Conservation (phyloP, 352 stramenopile species). For the Phytophthora pistaciae region DNA sequence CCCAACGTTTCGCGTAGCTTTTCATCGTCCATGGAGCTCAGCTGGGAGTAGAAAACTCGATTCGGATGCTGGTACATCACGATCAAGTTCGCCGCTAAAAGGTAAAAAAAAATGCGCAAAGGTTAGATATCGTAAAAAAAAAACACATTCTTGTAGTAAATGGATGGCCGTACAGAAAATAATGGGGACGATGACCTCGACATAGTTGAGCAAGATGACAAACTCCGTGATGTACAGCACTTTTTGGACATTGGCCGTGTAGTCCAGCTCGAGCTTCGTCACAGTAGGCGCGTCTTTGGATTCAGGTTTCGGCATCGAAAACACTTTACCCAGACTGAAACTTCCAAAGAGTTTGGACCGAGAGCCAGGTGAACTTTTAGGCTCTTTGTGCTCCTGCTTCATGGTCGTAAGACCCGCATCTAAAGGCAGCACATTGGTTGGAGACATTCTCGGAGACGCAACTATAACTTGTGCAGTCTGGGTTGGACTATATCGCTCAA, state of each 20-base stretch:
- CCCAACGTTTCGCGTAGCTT: conserved; percentile 21
- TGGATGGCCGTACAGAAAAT: conserved; percentile 45
- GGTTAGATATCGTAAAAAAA: too few species aligned
- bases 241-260: conserved; percentile 25
- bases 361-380: neutral
- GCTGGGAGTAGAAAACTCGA: conserved; percentile 36
- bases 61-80: conserved; percentile 44
- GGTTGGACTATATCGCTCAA: neutral
- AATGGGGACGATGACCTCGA: conserved; percentile 49
- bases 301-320: neutral
- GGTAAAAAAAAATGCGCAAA: too few species aligned
- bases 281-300: neutral
- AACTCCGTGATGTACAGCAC: conserved; percentile 59
- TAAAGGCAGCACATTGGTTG: neutral
- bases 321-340: conserved; percentile 17
- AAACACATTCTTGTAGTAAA: too few species aligned
- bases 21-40: conserved; percentile 26
- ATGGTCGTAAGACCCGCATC: neutral
- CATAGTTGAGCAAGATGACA: conserved; percentile 52
- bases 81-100: conserved; percentile 29
- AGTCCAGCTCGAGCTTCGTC: conserved; percentile 22
- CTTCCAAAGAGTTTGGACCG: neutral
- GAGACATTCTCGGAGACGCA: neutral
- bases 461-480: neutral
- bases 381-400: neutral